Conservation (phyloP, 2,329 filamentous ascomycete genomes). For the Aspergillus floridensis region DNA sequence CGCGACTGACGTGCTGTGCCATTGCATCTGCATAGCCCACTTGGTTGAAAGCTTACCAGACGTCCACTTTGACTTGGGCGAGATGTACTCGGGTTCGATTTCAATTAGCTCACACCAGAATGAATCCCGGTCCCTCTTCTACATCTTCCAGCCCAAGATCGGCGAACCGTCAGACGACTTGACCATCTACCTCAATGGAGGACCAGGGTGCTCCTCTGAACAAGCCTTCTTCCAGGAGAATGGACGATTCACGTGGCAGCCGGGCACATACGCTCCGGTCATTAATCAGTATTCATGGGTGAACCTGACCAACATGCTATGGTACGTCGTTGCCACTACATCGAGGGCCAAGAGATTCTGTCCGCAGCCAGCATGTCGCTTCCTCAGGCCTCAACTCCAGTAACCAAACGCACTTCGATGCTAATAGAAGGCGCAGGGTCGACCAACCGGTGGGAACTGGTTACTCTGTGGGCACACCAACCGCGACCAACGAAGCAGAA, state of each 20-base stretch:
- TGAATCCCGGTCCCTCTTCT: conserved; percentile 46
- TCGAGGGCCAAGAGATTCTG: no score
- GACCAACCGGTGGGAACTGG: conserved; percentile 58
- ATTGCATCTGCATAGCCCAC: conserved; percentile 43
- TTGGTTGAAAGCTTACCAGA: conserved; percentile 68
- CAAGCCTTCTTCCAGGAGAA: conserved; percentile 73
- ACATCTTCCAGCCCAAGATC: conserved; percentile 49
- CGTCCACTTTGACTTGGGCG: conserved; percentile 64
- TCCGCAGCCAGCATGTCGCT: no score
- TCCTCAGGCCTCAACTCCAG: no score
- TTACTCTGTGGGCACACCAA: conserved; percentile 64
- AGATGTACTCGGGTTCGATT: conserved; percentile 51
- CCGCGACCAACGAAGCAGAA: conserved; percentile 65
- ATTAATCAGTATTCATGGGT: conserved; percentile 71
- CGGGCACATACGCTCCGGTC: conserved; percentile 66
- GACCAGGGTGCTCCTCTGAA: conserved; percentile 55
- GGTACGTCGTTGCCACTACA: conserved; percentile 48
- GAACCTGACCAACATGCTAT: conserved; percentile 73
- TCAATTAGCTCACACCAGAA: conserved; percentile 51
- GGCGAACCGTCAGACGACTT: conserved; percentile 44
- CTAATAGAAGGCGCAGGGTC: conserved; percentile 18
- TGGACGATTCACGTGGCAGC: conserved; percentile 69
- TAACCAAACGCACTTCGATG: no score
- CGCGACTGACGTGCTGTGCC: neutral
- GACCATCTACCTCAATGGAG: conserved; percentile 49